Conservation (phyloP, 192 early-diverging fungal genomes). For the Backusella australiensis region DNA sequence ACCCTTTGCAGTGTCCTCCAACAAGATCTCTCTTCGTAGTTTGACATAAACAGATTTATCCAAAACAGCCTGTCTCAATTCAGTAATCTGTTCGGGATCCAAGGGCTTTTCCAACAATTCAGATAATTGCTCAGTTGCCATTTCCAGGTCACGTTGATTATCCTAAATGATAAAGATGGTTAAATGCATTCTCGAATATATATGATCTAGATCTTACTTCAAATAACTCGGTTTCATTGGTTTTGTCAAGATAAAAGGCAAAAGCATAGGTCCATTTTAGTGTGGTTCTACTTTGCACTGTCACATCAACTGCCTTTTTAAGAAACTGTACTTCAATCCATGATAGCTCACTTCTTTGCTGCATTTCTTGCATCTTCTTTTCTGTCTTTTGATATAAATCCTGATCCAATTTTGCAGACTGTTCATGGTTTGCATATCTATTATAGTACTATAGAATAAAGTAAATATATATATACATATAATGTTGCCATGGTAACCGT, state of each 20-base stretch:
- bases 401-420: slow-evolving; percentile 83
- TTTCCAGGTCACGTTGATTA: slow-evolving; percentile 97
- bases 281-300: slow-evolving; percentile 85
- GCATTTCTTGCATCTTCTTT: slow-evolving; percentile 96
- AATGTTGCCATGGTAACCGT: too few relatives aligned
- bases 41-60: slow-evolving; percentile 94
- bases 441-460: slow-evolving; percentile 77
- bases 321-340: slow-evolving; percentile 99
- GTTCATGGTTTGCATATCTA: slow-evolving; percentile 97
- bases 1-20: slow-evolving; percentile 87
- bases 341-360: slow-evolving; percentile 79
- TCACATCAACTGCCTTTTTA: slow-evolving; percentile 84
- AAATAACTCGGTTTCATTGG: slow-evolving; percentile 89
- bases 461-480: too few relatives aligned
- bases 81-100: slow-evolving; percentile 67
- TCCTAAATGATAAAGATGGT: slow-evolving; percentile 35
- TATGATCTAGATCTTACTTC: slow-evolving; percentile 42
- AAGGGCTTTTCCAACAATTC: slow-evolving; percentile 89
- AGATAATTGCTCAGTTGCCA: slow-evolving; percentile 93
- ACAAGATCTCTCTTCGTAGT: slow-evolving; percentile 80
- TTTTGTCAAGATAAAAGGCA: slow-evolving; percentile 86
- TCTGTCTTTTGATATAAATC: slow-evolving; percentile 84
- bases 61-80: slow-evolving; percentile 81
- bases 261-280: slow-evolving; percentile 98
- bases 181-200: too few relatives aligned